phyloP scores from a whole-genome alignment of 106 monocot genomes.

The Dactylorhiza incarnata region DNA sequence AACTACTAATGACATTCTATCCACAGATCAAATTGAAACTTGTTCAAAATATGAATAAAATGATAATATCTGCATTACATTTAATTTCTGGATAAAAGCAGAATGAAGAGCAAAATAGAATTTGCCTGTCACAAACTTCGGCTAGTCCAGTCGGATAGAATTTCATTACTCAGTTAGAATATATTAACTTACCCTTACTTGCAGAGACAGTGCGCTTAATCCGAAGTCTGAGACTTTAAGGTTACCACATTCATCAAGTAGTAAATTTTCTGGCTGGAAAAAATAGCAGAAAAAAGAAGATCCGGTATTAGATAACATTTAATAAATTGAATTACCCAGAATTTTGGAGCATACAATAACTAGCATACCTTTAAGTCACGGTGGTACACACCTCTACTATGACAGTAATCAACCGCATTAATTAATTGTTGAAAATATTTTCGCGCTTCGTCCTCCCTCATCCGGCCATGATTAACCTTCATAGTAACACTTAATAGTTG shows the following conservation, averaged over 20 bases:
- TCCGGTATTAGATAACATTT: background rate
- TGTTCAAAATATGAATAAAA: too few relatives aligned
- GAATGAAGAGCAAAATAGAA: too few relatives aligned
- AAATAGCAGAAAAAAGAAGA: background rate
- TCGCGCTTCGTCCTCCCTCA: slow-evolving; percentile 55
- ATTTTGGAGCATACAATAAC: background rate
- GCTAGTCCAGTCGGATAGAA: too few relatives aligned
- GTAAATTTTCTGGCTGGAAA: slow-evolving; percentile 72
- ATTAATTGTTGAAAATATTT: slow-evolving; percentile 52
- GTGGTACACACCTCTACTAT: slow-evolving; percentile 55
- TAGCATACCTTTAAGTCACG: slow-evolving; percentile 43
- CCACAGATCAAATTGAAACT: too few relatives aligned
- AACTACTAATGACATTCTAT: background rate
- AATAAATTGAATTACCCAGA: background rate
- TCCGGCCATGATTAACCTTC: slow-evolving; percentile 38
- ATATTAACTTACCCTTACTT: slow-evolving; percentile 57
- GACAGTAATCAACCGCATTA: slow-evolving; percentile 57
- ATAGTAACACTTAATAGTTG: background rate
- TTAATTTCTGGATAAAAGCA: too few relatives aligned
- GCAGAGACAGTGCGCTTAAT: slow-evolving; percentile 76
- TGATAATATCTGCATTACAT: too few relatives aligned
- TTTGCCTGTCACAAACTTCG: too few relatives aligned
- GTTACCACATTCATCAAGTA: slow-evolving; percentile 61
- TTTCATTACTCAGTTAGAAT: too few relatives aligned
- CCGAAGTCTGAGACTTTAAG: slow-evolving; percentile 92